Conservation (phyloP, 2,329 filamentous ascomycete species). For the Ascochyta lentis region DNA sequence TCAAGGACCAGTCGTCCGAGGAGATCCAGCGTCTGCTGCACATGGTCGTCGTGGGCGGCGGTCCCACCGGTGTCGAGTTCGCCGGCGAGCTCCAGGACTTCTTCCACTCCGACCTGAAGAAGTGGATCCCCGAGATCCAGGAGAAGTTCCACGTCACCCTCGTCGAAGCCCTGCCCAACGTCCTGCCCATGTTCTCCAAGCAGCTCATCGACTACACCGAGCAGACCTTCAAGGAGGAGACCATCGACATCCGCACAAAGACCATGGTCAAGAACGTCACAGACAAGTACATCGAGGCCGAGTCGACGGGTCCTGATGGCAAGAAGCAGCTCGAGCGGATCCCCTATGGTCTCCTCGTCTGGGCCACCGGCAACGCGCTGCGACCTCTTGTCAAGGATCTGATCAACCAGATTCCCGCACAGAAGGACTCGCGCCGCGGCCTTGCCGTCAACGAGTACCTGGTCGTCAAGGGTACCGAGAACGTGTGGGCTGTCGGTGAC, state of each 20-base stretch:
- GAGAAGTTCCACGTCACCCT: slow-evolving; percentile 97
- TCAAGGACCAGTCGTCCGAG: slow-evolving; percentile 90
- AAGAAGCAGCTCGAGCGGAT: slow-evolving; percentile 81
- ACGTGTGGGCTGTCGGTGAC: slow-evolving; percentile 98
- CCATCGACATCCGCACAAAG: slow-evolving; percentile 96
- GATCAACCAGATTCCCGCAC: slow-evolving; percentile 88
- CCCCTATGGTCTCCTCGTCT: slow-evolving; percentile 94
- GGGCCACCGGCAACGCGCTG: slow-evolving; percentile 96
- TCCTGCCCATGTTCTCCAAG: slow-evolving; percentile 98
- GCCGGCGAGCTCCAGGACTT: slow-evolving; percentile 98
- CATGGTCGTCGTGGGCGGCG: slow-evolving; percentile 89
- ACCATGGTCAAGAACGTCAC: slow-evolving; percentile 99
- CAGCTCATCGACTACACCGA: slow-evolving; percentile 99
- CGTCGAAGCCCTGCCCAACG: slow-evolving; percentile 95
- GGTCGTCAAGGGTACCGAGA: slow-evolving; percentile 94
- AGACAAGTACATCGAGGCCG: slow-evolving; percentile 89
- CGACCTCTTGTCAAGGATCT: slow-evolving; percentile 90
- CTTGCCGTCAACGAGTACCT: slow-evolving; percentile 98
- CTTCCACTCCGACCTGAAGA: slow-evolving; percentile 97
- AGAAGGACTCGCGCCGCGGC: slow-evolving; percentile 93
- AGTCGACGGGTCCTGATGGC: slow-evolving; percentile 81
- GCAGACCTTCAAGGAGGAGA: slow-evolving; percentile 98
- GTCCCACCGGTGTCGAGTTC: slow-evolving; percentile 97
- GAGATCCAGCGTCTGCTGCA: slow-evolving; percentile 94
- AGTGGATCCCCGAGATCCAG: slow-evolving; percentile 95